phyloP scores from a whole-genome alignment of 2,329 filamentous ascomycete genomes.

The Emmonsiellopsis sp. region DNA sequence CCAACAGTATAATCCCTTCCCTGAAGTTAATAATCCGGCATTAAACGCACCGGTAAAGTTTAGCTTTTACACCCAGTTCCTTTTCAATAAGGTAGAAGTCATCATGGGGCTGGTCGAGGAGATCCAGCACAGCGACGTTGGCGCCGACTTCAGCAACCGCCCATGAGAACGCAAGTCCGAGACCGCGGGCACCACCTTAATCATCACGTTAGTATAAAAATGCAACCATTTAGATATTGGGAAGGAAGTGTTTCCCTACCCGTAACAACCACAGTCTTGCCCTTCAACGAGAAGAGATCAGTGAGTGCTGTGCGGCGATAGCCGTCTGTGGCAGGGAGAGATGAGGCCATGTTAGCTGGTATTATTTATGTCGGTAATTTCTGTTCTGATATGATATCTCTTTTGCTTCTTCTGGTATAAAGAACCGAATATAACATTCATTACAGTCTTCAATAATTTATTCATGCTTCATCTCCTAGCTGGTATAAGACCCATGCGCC shows the following conservation, averaged over 20 bases:
- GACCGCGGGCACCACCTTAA: not conserved
- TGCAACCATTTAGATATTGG: not conserved
- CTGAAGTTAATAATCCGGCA: not conserved
- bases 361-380: not conserved
- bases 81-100: conserved; percentile 1
- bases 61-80: not conserved
- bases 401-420: no score
- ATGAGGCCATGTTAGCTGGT: not conserved
- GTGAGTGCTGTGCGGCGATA: not conserved
- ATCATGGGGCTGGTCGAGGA: conserved; percentile 2
- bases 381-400: not conserved
- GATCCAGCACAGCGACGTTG: not conserved
- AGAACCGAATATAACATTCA: no score
- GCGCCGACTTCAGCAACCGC: not conserved
- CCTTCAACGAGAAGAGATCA: not conserved
- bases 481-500: no score
- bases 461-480: no score
- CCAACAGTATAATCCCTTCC: not conserved
- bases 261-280: not conserved
- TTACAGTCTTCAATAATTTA: no score
- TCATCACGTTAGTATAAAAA: not conserved
- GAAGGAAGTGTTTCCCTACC: not conserved
- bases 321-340: not conserved
- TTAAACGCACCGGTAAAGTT: conserved; percentile 1
- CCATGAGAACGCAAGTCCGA: conserved; percentile 1